Evolutionary conservation across 2,329 filamentous ascomycete species (phyloP).

Genomic region (Cytospora piceicola): DNA sequence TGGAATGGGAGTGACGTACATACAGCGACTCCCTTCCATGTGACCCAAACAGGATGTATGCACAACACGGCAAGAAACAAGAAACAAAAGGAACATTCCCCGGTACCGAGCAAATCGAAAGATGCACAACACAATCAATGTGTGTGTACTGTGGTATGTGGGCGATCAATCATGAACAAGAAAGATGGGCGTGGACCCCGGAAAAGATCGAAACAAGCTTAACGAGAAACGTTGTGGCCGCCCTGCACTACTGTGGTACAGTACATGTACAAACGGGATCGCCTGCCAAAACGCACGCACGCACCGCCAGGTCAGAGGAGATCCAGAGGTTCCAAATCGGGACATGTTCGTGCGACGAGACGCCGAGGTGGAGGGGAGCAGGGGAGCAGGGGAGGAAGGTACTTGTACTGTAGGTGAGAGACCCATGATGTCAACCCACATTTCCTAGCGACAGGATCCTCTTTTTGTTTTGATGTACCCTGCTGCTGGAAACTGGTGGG

Average conservation of each 20-base stretch:
- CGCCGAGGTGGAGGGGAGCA: background rate
- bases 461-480: background rate
- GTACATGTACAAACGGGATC: no score
- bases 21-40: background rate
- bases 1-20: background rate
- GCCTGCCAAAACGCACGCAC: no score
- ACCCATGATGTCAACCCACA: conserved; percentile 3
- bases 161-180: background rate
- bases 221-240: background rate
- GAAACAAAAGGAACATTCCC: background rate
- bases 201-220: background rate
- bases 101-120: background rate
- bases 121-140: background rate
- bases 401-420: no score
- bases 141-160: background rate
- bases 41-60: background rate
- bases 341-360: background rate
- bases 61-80: background rate
- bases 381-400: no score
- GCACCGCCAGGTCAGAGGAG: background rate
- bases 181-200: background rate
- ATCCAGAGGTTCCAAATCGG: background rate
- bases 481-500: background rate
- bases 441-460: background rate
- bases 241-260: no score